A percentile compares a stretch with the other conserved stretches of the same genome.
Evolutionary conservation across 2,329 filamentous ascomycete genomes (phyloP).

Genomic region (Ophiostoma fasciatum): DNA sequence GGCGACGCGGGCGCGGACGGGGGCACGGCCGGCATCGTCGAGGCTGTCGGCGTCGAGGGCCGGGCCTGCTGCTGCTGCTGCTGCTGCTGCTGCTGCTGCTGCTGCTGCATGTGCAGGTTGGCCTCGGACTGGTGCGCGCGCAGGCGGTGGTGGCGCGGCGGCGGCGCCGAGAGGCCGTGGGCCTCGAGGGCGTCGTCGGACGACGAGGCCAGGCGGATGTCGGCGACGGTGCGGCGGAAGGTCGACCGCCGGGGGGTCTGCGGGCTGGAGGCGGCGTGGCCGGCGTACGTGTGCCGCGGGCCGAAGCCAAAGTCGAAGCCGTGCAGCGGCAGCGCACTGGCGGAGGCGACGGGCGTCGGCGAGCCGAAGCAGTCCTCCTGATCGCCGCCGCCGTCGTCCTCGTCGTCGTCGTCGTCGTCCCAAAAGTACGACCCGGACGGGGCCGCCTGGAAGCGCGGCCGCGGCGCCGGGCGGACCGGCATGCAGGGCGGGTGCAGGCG

Average conservation of each 20-base stretch:
- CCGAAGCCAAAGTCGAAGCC: slow-evolving; percentile 22
- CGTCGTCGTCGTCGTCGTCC: slow-evolving; percentile 1
- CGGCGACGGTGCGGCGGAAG: slow-evolving; percentile 10
- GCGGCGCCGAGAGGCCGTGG: slow-evolving; percentile 10
- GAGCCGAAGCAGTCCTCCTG: not conserved
- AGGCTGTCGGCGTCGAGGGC: slow-evolving; percentile 3
- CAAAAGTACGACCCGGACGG: slow-evolving; percentile 1
- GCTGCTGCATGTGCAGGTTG: slow-evolving; percentile 2
- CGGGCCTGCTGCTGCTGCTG: no score
- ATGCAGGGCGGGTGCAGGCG: slow-evolving; percentile 18
- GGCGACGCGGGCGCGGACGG: no score
- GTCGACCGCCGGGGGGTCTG: slow-evolving; percentile 3
- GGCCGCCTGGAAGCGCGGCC: slow-evolving; percentile 2
- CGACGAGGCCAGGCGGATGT: slow-evolving; percentile 7
- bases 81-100: not conserved
- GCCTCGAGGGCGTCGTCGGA: slow-evolving; percentile 5
- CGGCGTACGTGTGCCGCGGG: not conserved
- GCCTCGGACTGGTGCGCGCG: slow-evolving; percentile 7
- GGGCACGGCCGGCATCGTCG: slow-evolving; percentile 3
- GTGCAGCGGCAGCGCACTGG: no score
- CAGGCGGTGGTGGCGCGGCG: slow-evolving; percentile 8
- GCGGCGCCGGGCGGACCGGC: slow-evolving; percentile 2
- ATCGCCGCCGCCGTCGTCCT: not conserved
- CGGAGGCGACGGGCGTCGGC: not conserved
- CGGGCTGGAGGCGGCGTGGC: not conserved